Base-by-base conservation (phyloP, 2,329 filamentous ascomycete genomes). In the Seiridium cupressi region DNA sequence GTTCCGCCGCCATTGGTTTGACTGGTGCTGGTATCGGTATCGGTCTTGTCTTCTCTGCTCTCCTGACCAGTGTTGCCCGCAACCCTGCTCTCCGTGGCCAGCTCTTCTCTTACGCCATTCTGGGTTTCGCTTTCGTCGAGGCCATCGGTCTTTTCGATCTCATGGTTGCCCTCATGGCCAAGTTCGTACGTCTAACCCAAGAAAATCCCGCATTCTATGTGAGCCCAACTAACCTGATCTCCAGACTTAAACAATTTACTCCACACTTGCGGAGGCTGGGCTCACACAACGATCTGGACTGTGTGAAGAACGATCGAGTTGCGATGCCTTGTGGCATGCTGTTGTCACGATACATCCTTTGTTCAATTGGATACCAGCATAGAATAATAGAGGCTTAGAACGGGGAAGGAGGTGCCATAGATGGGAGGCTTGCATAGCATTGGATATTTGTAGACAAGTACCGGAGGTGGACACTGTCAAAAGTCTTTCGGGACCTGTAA, bases 91-190 rank as follows among this genome's bases (percentile, higher is more conserved):
- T 96, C 84, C 90, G 91, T 84, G 92, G 91, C 79, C 92, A 96
- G 88, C 91, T 96, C 76, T 96, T 95, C 90, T 91, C 90, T 72
- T 94, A 95, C 84, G 91, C 91, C 87, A 94, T 95, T 90, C 84
- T 95, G 77, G 91, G 92, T 84, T 95, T 95, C 84, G 92, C 91
- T 78, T 95, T 95, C 89, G 91, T 93, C 81, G 92, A 95, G 81
- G 91, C 92, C 83, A 92, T 91, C 73, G 90, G 89, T 89, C 88
- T 92, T 76, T 92, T 92, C 89, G 89, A 92, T 76, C 88, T 92
- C 76, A 93, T 93, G 90, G 87, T 93, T 92, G 90, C 90, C 84
- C 91, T 93, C 84, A 93, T 93, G 90, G 90, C 89, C 89, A 93
- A 93, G 86, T 91, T 90, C 83, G 88, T 91, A 85, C 73, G 84